Percentiles rank a stretch among this genome's conserved stretches.
phyloP scores from a whole-genome alignment of 805 yeast species.

The Ogataea paraovalis region DNA sequence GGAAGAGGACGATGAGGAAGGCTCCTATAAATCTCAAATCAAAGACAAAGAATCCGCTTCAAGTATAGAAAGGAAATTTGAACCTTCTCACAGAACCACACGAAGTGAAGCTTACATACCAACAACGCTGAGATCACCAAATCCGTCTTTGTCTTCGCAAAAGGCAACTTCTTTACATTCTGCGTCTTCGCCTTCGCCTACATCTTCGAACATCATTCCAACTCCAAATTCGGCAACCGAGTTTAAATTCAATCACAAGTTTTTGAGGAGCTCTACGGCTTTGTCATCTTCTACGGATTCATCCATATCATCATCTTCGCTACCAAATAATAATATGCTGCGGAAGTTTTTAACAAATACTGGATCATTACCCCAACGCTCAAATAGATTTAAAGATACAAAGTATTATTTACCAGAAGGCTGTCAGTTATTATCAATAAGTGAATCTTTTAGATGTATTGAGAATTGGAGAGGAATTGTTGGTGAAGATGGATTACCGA shows the following conservation, averaged over 20 bases:
- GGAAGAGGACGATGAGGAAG: constrained; percentile 8
- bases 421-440: constrained; percentile 16
- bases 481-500: constrained; percentile 25
- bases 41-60: constrained; percentile 1
- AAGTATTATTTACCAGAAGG: constrained; percentile 21
- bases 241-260: constrained; percentile 6
- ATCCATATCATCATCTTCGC: constrained; percentile 1
- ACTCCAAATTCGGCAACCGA: constrained; percentile 2
- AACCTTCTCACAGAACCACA: constrained; percentile 14
- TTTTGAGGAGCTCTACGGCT: constrained; percentile 1
- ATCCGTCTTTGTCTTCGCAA: background rate
- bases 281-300: background rate
- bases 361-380: constrained; percentile 14
- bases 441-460: constrained; percentile 17
- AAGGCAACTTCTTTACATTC: background rate
- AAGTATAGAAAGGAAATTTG: constrained; percentile 5
- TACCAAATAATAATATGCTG: constrained; percentile 6
- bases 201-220: background rate
- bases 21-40: no score
- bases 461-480: constrained; percentile 15
- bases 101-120: constrained; percentile 14
- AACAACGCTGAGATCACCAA: background rate
- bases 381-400: constrained; percentile 20
- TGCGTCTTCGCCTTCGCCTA: background rate
- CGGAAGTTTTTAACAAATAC: constrained; percentile 14